phyloP scores from a whole-genome alignment of 768 basidiomycete species.

The Mycena vulgaris region DNA sequence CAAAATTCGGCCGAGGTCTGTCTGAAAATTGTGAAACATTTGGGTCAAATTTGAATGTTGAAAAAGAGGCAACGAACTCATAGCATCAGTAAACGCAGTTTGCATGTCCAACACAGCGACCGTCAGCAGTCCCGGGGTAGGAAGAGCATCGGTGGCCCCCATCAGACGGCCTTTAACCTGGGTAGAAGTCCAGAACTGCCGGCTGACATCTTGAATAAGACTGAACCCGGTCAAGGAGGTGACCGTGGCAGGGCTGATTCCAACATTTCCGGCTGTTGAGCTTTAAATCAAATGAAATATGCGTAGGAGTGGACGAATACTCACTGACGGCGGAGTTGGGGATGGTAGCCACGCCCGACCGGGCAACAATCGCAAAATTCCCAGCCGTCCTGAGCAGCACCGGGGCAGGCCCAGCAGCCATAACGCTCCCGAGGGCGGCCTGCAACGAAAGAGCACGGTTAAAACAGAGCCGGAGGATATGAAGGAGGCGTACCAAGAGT shows the following conservation, averaged over 20 bases:
- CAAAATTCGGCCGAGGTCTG: neutral
- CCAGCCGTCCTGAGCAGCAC: neutral
- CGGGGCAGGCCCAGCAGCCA: neutral
- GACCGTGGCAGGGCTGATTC: neutral
- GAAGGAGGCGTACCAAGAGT: too few relatives aligned
- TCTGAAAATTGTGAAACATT: neutral
- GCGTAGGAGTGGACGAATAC: neutral
- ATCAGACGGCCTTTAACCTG: conserved; percentile 10
- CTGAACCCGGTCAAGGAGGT: conserved; percentile 6
- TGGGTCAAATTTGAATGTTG: neutral
- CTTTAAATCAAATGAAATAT: neutral
- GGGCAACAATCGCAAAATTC: neutral
- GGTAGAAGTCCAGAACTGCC: conserved; percentile 6
- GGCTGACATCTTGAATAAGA: conserved; percentile 10
- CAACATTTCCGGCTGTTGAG: neutral
- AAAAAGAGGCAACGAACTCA: neutral
- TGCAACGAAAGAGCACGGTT: neutral
- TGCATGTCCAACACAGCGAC: neutral
- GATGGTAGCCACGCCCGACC: neutral
- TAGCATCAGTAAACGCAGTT: neutral
- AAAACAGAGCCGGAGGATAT: neutral
- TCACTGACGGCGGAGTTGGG: neutral
- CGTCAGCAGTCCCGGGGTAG: neutral
- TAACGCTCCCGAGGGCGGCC: neutral
- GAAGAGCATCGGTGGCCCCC: conserved; percentile 1